Evolutionary conservation across 345 rosid genomes (phyloP), one percentile per base, ranked within the genome.

Genomic region (Capsella bursapastoris): DNA sequence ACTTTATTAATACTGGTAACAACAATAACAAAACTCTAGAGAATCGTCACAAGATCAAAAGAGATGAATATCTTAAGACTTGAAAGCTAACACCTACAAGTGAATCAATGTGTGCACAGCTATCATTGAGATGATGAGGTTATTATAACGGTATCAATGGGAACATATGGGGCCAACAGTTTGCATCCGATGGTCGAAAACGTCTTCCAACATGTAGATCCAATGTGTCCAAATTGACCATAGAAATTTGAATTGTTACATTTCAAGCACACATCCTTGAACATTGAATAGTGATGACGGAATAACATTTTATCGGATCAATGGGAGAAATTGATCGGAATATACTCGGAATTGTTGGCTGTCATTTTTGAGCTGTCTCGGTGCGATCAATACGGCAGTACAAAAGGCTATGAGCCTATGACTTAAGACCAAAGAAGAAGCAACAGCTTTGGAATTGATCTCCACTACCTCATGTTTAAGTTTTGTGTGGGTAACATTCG

Each of bases 111-210:
- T 50, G 18, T 0, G 35, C 7, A 3, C 71, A n/a, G 4, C 29
- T 40, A 25, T 14, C 59, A 13, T 67, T 67, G 7, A 67, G 49
- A 27, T 52, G 48, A 12, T 16, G 47, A 11, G 50, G 60, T n/a
- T n/a, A n/a, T 35, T 52, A 50, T 35, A 67, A 52, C 7, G 72
- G 62, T 10, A 32, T 49, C 48, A n/a, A 35, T 6, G 61, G 27
- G 48, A 67, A 67, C 61, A 67, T 67, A 12, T 66, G n/a, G 59
- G 29, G 31, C 44, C 11, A 29, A 45, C 71, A 66, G 3, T 35
- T 50, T 8, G 40, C 41, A 34, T 34, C 34, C 16, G 25, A 66
- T 22, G 44, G 18, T 34, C 35, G 2, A 13, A 11, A 66, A 66
- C 15, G 45, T 55, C 7, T 50, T 66, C 60, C 71, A 66, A 22